A percentile compares a stretch with the other conserved stretches of the same genome.
Conservation (phyloP, 345 rosid genomes). For the Citrus mangshanensis region DNA sequence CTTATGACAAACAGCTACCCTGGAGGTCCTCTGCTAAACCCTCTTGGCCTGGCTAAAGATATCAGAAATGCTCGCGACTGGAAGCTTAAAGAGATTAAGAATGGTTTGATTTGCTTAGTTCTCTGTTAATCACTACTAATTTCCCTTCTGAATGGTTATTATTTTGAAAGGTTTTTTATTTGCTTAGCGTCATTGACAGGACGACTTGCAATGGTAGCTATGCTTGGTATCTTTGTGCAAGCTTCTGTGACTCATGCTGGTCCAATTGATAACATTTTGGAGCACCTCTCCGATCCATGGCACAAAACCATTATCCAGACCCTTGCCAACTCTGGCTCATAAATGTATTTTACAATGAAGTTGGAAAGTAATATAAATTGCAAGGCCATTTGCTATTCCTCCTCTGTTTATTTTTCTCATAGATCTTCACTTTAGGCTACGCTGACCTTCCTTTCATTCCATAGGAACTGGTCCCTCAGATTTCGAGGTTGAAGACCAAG, state of each 20-base stretch:
- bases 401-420: neutral
- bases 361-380: neutral
- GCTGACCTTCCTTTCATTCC: no score
- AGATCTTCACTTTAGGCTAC: no score
- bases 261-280: constrained; percentile 84
- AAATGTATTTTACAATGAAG: neutral
- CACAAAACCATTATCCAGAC: constrained; percentile 84
- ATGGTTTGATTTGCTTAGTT: constrained; percentile 40
- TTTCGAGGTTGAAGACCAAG: no score
- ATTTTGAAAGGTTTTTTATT: neutral
- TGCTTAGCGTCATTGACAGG: constrained; percentile 33
- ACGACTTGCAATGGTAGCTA: constrained; percentile 87
- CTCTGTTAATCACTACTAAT: neutral
- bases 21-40: constrained; percentile 90
- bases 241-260: constrained; percentile 84
- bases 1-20: constrained; percentile 54
- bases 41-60: constrained; percentile 89
- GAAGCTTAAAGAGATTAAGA: constrained; percentile 95
- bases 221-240: constrained; percentile 88
- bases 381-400: neutral
- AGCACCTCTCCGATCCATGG: constrained; percentile 92
- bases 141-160: neutral
- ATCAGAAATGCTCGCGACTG: constrained; percentile 53
- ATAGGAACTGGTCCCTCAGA: neutral
- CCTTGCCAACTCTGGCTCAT: constrained; percentile 41